A percentile compares a stretch with the other conserved stretches of the same genome.
phyloP scores from a whole-genome alignment of 345 rosid genomes.

The Gossypium bickii region DNA sequence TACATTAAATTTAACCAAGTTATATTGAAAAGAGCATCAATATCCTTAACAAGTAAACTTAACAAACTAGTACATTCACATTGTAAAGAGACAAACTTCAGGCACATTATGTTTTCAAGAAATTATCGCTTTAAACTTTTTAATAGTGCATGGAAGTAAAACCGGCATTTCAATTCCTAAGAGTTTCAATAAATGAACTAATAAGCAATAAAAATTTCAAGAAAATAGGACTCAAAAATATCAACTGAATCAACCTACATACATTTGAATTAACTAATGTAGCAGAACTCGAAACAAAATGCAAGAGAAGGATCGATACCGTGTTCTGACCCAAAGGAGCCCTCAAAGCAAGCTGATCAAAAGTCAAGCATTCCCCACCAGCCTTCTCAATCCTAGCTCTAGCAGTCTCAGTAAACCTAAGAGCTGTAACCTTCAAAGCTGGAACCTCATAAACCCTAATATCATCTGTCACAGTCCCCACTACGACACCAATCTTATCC shows the following conservation, averaged over 20 bases:
- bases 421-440: constrained; percentile 67
- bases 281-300: background rate
- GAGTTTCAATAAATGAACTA: background rate
- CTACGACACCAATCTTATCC: constrained; percentile 73
- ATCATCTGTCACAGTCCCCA: constrained; percentile 90
- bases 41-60: background rate
- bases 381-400: constrained; percentile 96
- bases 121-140: background rate
- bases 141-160: background rate
- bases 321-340: constrained; percentile 99
- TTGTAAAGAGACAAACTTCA: background rate
- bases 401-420: constrained; percentile 87
- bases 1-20: background rate
- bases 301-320: constrained; percentile 25
- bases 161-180: background rate
- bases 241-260: background rate
- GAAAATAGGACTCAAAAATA: background rate
- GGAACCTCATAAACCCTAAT: constrained; percentile 82
- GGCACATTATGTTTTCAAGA: background rate
- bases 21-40: background rate
- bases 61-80: background rate
- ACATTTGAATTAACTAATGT: background rate
- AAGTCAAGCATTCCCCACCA: constrained; percentile 94
- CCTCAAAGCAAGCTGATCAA: constrained; percentile 89
- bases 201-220: background rate